Conservation (phyloP, 768 basidiomycete species). For the Leccinum longicurvipes region DNA sequence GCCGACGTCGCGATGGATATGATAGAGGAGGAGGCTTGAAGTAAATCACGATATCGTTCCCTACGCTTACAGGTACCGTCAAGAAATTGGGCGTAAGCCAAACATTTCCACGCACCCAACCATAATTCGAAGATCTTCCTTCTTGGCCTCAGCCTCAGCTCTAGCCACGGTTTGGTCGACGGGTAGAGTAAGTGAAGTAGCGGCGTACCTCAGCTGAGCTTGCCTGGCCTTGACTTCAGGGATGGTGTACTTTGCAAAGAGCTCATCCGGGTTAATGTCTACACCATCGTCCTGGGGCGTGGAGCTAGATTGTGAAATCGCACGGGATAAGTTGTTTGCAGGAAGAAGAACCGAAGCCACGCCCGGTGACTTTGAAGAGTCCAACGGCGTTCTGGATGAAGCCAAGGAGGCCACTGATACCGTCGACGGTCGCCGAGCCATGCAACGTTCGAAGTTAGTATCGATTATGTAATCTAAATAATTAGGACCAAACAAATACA, state of each 20-base stretch:
- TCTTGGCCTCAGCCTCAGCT: conserved; percentile 80
- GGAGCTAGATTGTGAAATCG: conserved; percentile 13
- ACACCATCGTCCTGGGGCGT: conserved; percentile 15
- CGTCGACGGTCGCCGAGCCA: conserved; percentile 40
- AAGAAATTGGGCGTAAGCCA: conserved; percentile 11
- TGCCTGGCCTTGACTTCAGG: conserved; percentile 66
- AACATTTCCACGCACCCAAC: conserved; percentile 69
- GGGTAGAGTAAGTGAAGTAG: conserved; percentile 1
- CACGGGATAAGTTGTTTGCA: conserved; percentile 4
- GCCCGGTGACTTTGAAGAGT: no score
- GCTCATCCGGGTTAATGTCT: conserved; percentile 62
- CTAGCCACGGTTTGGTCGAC: conserved; percentile 34
- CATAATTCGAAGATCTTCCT: conserved; percentile 85
- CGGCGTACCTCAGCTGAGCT: conserved; percentile 58
- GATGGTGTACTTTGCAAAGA: conserved; percentile 71
- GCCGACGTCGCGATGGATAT: conserved; percentile 73
- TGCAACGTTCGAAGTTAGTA: conserved; percentile 14
- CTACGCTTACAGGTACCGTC: conserved; percentile 57
- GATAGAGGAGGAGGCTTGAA: conserved; percentile 84
- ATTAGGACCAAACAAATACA: no score
- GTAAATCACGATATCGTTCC: conserved; percentile 84
- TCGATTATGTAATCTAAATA: conserved; percentile 24
- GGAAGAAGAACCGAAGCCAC: conserved; percentile 4
- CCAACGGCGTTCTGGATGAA: conserved; percentile 17
- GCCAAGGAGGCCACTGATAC: conserved; percentile 30